Conservation (phyloP, 2,329 filamentous ascomycete genomes). For the Chalaropsis ovoidea region DNA sequence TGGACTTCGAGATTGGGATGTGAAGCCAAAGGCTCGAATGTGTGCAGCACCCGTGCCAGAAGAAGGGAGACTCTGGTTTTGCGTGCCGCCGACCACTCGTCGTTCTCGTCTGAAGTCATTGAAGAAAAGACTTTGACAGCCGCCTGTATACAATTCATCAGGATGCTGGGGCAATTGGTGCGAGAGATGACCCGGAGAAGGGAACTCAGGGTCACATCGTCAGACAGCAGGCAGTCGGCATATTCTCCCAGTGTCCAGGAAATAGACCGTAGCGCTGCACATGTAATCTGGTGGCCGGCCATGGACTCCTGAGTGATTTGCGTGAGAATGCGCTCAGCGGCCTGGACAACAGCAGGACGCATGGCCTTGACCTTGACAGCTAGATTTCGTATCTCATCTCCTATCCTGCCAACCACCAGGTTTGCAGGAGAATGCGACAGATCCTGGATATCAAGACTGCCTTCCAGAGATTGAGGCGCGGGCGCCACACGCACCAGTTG, state of each 20-base stretch:
- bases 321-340: constrained; percentile 65
- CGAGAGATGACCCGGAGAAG: constrained; percentile 57
- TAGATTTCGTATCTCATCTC: constrained; percentile 77
- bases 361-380: constrained; percentile 84
- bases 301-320: constrained; percentile 46
- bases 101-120: constrained; percentile 54
- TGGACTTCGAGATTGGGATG: constrained; percentile 91
- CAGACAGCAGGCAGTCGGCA: constrained; percentile 56
- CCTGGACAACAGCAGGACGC: constrained; percentile 66
- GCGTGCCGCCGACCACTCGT: constrained; percentile 60
- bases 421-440: constrained; percentile 25
- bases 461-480: constrained; percentile 36
- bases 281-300: constrained; percentile 47
- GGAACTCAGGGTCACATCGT: constrained; percentile 62
- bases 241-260: constrained; percentile 89
- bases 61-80: constrained; percentile 67
- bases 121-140: constrained; percentile 73
- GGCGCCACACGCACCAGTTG: constrained; percentile 69
- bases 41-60: constrained; percentile 70
- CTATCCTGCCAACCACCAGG: constrained; percentile 45
- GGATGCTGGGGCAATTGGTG: constrained; percentile 50
- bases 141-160: constrained; percentile 75
- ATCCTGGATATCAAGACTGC: constrained; percentile 28
- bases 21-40: constrained; percentile 64
- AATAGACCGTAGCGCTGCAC: constrained; percentile 61